Evolutionary conservation across 306 rosid genomes (phyloP).

Genomic region (Carpinus fangiana): DNA sequence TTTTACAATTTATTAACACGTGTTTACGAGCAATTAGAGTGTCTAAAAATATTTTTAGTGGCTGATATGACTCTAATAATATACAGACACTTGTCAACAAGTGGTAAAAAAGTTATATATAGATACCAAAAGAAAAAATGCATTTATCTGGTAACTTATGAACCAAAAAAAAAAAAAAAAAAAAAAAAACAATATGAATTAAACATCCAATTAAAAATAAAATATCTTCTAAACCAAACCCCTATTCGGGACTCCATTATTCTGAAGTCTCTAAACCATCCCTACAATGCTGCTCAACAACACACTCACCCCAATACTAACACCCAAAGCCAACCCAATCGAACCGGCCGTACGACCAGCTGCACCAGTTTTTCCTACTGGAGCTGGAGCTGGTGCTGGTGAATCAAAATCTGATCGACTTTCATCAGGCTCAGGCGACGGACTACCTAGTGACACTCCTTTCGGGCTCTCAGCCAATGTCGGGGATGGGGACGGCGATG

Average conservation of each 20-base stretch:
- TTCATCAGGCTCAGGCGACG: slow-evolving; percentile 1
- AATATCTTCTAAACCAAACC: background rate
- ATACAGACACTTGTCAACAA: no score
- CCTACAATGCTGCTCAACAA: slow-evolving; percentile 20
- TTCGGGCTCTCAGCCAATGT: background rate
- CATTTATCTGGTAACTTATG: background rate
- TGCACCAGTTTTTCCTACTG: slow-evolving; percentile 5
- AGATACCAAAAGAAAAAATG: no score
- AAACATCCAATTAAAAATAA: background rate
- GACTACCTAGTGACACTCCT: background rate
- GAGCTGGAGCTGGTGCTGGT: slow-evolving; percentile 28
- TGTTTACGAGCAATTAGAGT: no score
- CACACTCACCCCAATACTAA: slow-evolving; percentile 23
- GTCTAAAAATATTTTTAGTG: no score
- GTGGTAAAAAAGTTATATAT: no score
- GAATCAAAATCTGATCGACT: background rate
- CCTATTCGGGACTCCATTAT: background rate
- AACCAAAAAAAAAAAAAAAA: background rate
- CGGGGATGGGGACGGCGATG: slow-evolving; percentile 1
- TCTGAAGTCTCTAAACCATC: slow-evolving; percentile 10
- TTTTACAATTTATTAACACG: no score
- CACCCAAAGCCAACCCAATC: slow-evolving; percentile 19
- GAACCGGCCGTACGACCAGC: slow-evolving; percentile 10
- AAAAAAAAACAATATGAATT: background rate
- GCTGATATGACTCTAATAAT: no score